phyloP scores from a whole-genome alignment of 805 yeast genomes.

The Candida silvatica region DNA sequence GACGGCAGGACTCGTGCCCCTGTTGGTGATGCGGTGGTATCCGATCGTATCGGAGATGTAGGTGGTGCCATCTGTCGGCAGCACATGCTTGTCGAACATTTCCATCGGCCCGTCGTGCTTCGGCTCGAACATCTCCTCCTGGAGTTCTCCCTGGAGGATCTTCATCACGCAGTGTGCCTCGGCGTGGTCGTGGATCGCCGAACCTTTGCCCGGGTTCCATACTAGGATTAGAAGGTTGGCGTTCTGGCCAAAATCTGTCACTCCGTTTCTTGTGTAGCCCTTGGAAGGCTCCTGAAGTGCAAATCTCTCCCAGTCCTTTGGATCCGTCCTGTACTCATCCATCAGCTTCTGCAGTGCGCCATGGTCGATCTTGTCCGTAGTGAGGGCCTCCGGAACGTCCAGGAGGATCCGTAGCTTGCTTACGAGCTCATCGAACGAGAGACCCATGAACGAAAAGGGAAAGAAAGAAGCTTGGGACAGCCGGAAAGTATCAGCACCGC shows the following conservation, averaged over 20 bases:
- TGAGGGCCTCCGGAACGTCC: slow-evolving; percentile 23
- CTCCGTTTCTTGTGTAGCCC: slow-evolving; percentile 62
- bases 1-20: slow-evolving; percentile 36
- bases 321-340: slow-evolving; percentile 38
- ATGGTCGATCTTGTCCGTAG: slow-evolving; percentile 43
- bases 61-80: slow-evolving; percentile 38
- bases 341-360: slow-evolving; percentile 34
- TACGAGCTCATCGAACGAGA: slow-evolving; percentile 24
- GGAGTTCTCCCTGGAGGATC: slow-evolving; percentile 48
- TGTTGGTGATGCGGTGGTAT: slow-evolving; percentile 53
- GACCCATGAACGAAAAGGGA: neutral
- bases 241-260: slow-evolving; percentile 59
- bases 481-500: no score
- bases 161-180: slow-evolving; percentile 73
- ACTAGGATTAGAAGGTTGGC: slow-evolving; percentile 62
- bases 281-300: slow-evolving; percentile 44
- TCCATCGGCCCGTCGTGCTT: slow-evolving; percentile 24
- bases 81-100: neutral
- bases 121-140: slow-evolving; percentile 47
- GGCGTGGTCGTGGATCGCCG: slow-evolving; percentile 69
- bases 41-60: slow-evolving; percentile 64
- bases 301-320: slow-evolving; percentile 48
- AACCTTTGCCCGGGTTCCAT: slow-evolving; percentile 61
- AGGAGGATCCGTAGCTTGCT: slow-evolving; percentile 24
- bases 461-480: no score